Percentiles rank a stretch among this genome's conserved stretches.
Conservation (phyloP, 345 rosid genomes). For the Rhizophora apiculata region DNA sequence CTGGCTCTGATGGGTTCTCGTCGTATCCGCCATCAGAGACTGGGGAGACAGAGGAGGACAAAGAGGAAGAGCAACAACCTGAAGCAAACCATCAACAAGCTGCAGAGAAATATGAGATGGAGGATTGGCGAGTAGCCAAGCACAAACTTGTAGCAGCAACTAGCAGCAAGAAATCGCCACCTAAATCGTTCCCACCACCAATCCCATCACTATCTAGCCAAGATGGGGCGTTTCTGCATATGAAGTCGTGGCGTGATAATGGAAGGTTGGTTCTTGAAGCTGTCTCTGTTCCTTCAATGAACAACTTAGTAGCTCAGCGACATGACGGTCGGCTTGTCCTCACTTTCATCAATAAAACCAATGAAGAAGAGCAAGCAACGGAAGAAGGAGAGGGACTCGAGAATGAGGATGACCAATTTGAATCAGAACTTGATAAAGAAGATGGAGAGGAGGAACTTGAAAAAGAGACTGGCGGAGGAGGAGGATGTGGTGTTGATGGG, state of each 20-base stretch:
- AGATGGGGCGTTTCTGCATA: slow-evolving; percentile 51
- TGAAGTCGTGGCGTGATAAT: slow-evolving; percentile 72
- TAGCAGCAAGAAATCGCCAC: slow-evolving; percentile 26
- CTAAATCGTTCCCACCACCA: slow-evolving; percentile 73
- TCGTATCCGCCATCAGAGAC: slow-evolving; percentile 57
- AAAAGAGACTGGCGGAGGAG: slow-evolving; percentile 19
- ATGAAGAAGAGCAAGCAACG: slow-evolving; percentile 17
- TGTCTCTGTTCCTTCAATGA: slow-evolving; percentile 61
- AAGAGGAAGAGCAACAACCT: slow-evolving; percentile 25
- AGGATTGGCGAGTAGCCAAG: slow-evolving; percentile 20
- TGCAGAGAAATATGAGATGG: slow-evolving; percentile 14
- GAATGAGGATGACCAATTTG: slow-evolving; percentile 13
- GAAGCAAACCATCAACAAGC: background rate
- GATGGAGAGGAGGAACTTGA: slow-evolving; percentile 17
- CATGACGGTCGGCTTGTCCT: slow-evolving; percentile 90
- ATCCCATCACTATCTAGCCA: slow-evolving; percentile 54
- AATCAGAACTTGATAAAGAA: slow-evolving; percentile 13
- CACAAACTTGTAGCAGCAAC: slow-evolving; percentile 9
- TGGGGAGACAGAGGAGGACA: slow-evolving; percentile 39
- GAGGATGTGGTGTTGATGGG: slow-evolving; percentile 6
- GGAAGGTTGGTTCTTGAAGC: slow-evolving; percentile 92
- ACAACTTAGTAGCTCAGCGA: slow-evolving; percentile 67
- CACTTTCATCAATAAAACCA: slow-evolving; percentile 31
- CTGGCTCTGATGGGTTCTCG: slow-evolving; percentile 84
- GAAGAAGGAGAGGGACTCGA: background rate